phyloP scores from a whole-genome alignment of 1,139 yeast genomes.

The Yamadazyma triangularis region DNA sequence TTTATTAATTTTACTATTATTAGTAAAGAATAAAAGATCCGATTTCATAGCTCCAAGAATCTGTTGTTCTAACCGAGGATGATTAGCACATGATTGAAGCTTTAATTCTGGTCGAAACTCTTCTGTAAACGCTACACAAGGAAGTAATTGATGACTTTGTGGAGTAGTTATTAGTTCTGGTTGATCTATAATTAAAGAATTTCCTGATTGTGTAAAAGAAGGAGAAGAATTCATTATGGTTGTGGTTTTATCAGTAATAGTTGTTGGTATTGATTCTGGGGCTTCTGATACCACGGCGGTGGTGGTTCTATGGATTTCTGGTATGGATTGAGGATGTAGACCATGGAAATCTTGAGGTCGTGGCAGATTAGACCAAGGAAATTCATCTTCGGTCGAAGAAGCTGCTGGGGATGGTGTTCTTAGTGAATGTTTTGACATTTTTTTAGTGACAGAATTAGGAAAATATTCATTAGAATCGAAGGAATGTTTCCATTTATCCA shows the following conservation, averaged over 20 bases:
- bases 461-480: constrained; percentile 12
- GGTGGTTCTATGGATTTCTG: constrained; percentile 9
- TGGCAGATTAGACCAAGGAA: constrained; percentile 25
- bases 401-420: constrained; percentile 47
- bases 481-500: constrained; percentile 44
- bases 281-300: constrained; percentile 4
- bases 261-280: neutral
- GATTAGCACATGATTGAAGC: constrained; percentile 46
- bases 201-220: constrained; percentile 1
- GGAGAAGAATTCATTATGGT: neutral
- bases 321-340: constrained; percentile 13
- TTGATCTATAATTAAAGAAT: neutral
- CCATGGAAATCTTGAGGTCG: constrained; percentile 40
- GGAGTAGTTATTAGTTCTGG: constrained; percentile 19
- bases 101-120: constrained; percentile 51
- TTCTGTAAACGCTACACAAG: constrained; percentile 47
- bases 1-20: constrained; percentile 27
- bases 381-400: constrained; percentile 44
- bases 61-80: constrained; percentile 49
- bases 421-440: constrained; percentile 28
- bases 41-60: constrained; percentile 51
- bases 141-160: constrained; percentile 21
- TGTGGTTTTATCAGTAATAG: constrained; percentile 1
- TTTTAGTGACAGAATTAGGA: constrained; percentile 14
- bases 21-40: constrained; percentile 45